Percentiles rank a stretch among this genome's conserved stretches.
These are phyloP conservation scores for Sporothrix globosa DNA, from an alignment of 2,329 filamentous ascomycete genomes.

Conservation along the genomic window DNA sequence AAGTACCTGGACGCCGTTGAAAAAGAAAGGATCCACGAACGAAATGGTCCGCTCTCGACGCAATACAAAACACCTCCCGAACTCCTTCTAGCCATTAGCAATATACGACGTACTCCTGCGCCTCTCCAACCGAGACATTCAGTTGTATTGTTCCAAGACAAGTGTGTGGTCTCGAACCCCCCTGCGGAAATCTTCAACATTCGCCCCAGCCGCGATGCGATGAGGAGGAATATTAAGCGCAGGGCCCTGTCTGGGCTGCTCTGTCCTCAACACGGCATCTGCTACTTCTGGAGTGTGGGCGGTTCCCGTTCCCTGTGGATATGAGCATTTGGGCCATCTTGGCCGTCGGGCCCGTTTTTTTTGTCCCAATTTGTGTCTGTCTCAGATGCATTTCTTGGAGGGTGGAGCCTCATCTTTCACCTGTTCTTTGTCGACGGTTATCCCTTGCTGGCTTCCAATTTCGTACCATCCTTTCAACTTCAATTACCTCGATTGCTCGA, in stretches of 20 bases:
- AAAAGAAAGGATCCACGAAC: too few relatives aligned
- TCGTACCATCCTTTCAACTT: background rate
- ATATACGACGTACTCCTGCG: too few relatives aligned
- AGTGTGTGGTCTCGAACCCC: slow-evolving; percentile 2
- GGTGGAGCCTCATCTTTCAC: background rate
- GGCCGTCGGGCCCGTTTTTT: background rate
- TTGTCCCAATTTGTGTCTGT: background rate
- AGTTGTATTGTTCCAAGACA: background rate
- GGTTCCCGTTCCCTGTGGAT: background rate
- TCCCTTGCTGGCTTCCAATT: slow-evolving; percentile 1
- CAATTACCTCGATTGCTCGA: background rate
- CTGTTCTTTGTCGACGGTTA: background rate
- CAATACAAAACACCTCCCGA: too few relatives aligned
- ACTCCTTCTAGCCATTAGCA: too few relatives aligned
- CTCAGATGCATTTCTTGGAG: slow-evolving; percentile 17
- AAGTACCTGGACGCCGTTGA: too few relatives aligned
- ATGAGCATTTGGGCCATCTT: background rate
- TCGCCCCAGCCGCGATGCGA: background rate
- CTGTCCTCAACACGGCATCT: background rate
- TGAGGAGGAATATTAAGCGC: slow-evolving; percentile 12
- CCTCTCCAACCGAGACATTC: slow-evolving; percentile 2
- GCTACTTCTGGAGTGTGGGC: background rate
- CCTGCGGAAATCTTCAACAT: slow-evolving; percentile 5
- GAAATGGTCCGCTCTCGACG: background rate
- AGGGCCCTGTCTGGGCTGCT: background rate